Percentiles rank a stretch among this genome's conserved stretches.
Evolutionary conservation across 78 protist genomes (phyloP).

Genomic region (Diacronema lutheri): DNA sequence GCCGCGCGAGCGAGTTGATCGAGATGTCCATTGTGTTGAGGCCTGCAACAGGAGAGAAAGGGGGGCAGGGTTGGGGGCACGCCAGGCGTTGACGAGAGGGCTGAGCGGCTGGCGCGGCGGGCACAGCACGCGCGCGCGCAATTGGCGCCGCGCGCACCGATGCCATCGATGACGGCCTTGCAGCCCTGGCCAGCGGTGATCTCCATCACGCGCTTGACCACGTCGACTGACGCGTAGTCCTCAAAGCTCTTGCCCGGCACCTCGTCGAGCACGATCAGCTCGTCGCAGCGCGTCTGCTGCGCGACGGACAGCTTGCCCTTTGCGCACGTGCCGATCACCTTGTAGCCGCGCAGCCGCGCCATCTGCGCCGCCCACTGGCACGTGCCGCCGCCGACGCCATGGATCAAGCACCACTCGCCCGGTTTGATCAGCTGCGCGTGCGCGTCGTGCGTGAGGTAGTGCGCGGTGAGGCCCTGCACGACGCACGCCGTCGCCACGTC

Average conservation of each 20-base stretch:
- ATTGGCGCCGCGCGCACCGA: not conserved
- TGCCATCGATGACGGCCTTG: constrained; percentile 40
- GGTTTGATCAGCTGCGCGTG: constrained; percentile 25
- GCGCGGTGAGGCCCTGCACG: constrained; percentile 27
- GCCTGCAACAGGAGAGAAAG: too few species aligned
- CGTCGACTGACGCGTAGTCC: constrained; percentile 32
- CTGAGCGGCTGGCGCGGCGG: too few species aligned
- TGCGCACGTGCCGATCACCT: constrained; percentile 36
- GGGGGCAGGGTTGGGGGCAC: not conserved
- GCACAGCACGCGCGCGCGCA: too few species aligned
- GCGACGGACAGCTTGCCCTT: constrained; percentile 8
- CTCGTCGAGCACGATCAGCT: constrained; percentile 29
- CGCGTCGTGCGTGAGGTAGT: not conserved
- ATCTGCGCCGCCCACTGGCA: constrained; percentile 53
- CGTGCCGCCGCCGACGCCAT: constrained; percentile 46
- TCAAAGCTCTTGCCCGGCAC: constrained; percentile 8
- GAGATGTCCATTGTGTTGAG: not conserved
- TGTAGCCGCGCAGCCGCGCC: constrained; percentile 36
- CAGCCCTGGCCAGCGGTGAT: constrained; percentile 14
- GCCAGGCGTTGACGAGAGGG: too few species aligned
- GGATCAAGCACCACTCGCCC: constrained; percentile 39
- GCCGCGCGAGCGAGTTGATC: constrained; percentile 7
- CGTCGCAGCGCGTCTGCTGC: constrained; percentile 14
- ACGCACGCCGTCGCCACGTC: not conserved
- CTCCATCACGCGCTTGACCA: constrained; percentile 10